phyloP scores from a whole-genome alignment of 2,329 filamentous ascomycete species.

The Daldinia sp. region DNA sequence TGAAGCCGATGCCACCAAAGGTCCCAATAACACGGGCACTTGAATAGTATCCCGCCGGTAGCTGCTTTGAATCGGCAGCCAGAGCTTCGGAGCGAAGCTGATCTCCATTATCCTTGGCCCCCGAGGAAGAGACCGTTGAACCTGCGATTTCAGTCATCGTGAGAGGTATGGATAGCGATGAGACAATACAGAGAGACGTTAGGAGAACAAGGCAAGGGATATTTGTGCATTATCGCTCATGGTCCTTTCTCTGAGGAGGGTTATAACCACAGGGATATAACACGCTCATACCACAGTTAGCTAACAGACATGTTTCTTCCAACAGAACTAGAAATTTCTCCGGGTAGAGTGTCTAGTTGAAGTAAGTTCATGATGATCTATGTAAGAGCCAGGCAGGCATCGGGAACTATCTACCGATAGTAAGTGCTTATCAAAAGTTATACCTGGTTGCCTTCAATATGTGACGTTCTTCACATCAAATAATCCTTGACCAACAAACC shows the following conservation, averaged over 20 bases:
- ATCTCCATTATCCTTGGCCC: slow-evolving; percentile 29
- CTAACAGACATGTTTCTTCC: neutral
- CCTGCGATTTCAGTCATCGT: neutral
- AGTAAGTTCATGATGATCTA: neutral
- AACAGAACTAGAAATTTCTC: neutral
- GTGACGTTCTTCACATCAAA: neutral
- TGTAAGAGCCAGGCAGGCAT: neutral
- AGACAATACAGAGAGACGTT: neutral
- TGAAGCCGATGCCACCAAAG: slow-evolving; percentile 37
- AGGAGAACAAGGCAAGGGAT: neutral
- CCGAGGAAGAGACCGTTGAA: slow-evolving; percentile 2
- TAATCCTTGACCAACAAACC: slow-evolving; percentile 1
- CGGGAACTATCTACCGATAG: neutral
- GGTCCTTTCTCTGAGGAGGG: neutral
- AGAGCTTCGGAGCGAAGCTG: slow-evolving; percentile 39
- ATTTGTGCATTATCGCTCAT: neutral
- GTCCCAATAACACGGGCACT: slow-evolving; percentile 39
- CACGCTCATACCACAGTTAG: neutral
- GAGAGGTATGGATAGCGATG: neutral
- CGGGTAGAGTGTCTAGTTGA: neutral
- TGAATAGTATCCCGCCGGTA: slow-evolving; percentile 38
- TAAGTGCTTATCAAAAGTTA: neutral
- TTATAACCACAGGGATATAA: neutral
- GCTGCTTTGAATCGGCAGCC: slow-evolving; percentile 33
- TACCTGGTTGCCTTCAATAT: neutral